Conservation (phyloP, 2,329 filamentous ascomycete species). For the Furcasterigmium sp. region DNA sequence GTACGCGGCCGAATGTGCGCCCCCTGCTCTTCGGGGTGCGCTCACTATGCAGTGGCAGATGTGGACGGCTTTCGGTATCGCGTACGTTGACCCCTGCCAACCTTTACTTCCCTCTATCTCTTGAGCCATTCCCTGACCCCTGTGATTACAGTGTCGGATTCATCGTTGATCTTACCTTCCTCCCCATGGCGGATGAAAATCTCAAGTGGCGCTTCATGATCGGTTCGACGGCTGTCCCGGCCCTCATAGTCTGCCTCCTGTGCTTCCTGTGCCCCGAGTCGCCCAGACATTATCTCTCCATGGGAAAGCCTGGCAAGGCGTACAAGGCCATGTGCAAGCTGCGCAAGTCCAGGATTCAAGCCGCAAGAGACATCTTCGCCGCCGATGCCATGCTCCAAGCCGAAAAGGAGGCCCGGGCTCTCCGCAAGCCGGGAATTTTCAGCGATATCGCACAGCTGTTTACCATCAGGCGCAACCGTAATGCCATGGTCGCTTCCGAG, state of each 20-base stretch:
- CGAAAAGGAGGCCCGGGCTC: conserved; percentile 44
- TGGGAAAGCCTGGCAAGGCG: conserved; percentile 39
- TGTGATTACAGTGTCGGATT: not conserved
- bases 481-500: conserved; percentile 54
- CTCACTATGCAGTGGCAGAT: conserved; percentile 70
- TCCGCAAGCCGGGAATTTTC: conserved; percentile 40
- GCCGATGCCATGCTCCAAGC: conserved; percentile 53
- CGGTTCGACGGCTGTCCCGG: conserved; percentile 59
- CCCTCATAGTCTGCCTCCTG: conserved; percentile 48
- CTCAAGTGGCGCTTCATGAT: conserved; percentile 66
- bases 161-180: conserved; percentile 1
- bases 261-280: conserved; percentile 46
- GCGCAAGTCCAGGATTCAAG: conserved; percentile 46
- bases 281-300: conserved; percentile 45
- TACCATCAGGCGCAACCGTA: conserved; percentile 56
- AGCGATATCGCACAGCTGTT: conserved; percentile 45
- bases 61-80: conserved; percentile 48
- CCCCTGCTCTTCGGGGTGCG: conserved; percentile 58
- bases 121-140: too few species aligned
- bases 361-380: conserved; percentile 51
- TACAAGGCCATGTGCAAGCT: conserved; percentile 40
- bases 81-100: conserved; percentile 20
- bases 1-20: conserved; percentile 64
- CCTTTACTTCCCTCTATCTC: too few species aligned
- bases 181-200: conserved; percentile 17